Evolutionary conservation across 148 eudicot species (phyloP).

Genomic region (Drosera capensis): DNA sequence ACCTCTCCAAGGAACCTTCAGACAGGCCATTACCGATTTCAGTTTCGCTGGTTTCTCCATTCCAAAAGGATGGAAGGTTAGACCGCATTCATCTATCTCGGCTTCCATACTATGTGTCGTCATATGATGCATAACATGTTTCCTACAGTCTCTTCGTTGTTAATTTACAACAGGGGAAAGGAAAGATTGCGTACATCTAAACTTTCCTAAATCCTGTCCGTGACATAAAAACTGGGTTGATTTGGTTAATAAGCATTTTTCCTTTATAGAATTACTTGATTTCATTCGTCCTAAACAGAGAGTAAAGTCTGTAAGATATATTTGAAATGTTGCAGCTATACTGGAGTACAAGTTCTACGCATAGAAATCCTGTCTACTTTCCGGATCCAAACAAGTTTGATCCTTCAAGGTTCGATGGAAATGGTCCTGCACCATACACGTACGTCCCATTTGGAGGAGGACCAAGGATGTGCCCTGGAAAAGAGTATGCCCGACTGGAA

Average conservation of each 20-base stretch:
- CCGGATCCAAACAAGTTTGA: background rate
- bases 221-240: too few species aligned
- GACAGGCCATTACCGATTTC: background rate
- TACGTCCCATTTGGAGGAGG: constrained; percentile 6
- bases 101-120: background rate
- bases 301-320: background rate
- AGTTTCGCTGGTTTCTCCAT: background rate
- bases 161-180: background rate
- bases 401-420: constrained; percentile 5
- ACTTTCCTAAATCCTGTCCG: too few species aligned
- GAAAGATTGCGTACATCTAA: background rate
- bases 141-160: background rate
- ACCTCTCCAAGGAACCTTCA: background rate
- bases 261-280: background rate
- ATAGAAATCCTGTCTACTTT: background rate
- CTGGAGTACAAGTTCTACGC: background rate
- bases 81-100: background rate
- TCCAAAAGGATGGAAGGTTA: constrained; percentile 2
- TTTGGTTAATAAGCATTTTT: too few species aligned
- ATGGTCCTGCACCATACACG: constrained; percentile 5
- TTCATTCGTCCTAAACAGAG: background rate
- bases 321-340: background rate
- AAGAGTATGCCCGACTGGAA: too few species aligned
- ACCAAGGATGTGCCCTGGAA: too few species aligned
- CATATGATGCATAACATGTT: background rate